Conservation (phyloP, 306 rosid species). For the Cajanus cajan region DNA sequence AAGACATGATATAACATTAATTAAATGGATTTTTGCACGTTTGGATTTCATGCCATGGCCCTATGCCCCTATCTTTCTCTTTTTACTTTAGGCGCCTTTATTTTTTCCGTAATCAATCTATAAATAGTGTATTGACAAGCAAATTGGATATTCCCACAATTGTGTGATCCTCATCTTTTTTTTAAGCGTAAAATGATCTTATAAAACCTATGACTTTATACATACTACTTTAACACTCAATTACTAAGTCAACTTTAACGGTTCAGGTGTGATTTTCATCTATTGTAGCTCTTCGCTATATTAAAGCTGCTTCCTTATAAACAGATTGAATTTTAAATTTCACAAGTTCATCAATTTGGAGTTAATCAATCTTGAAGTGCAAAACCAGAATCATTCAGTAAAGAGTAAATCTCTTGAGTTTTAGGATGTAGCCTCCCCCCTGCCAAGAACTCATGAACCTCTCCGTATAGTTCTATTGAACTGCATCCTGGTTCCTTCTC, state of each 20-base stretch:
- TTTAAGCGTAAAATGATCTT: too few species aligned
- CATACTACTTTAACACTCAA: too few species aligned
- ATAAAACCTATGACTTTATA: too few species aligned
- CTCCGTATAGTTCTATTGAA: constrained; percentile 74
- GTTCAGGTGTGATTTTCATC: background rate
- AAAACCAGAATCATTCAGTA: constrained; percentile 43
- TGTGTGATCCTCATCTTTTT: background rate
- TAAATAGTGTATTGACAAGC: background rate
- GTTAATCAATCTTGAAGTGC: constrained; percentile 4
- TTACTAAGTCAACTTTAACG: too few species aligned
- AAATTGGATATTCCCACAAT: background rate
- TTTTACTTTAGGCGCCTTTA: background rate
- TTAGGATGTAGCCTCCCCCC: constrained; percentile 66
- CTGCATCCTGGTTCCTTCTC: constrained; percentile 91
- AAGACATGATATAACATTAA: background rate
- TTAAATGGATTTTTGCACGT: background rate
- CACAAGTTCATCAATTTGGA: constrained; percentile 7
- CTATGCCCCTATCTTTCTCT: background rate
- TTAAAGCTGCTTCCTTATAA: background rate
- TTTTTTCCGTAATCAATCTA: background rate
- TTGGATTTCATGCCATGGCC: background rate
- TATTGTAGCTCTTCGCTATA: background rate
- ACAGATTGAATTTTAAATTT: background rate
- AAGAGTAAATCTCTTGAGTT: constrained; percentile 59
- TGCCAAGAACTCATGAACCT: constrained; percentile 78